Percentiles rank a stretch among this genome's conserved stretches.
These are phyloP conservation scores for Colletotrichum tropicale DNA, from an alignment of 2,329 filamentous ascomycete species.

Conservation along the genomic window DNA sequence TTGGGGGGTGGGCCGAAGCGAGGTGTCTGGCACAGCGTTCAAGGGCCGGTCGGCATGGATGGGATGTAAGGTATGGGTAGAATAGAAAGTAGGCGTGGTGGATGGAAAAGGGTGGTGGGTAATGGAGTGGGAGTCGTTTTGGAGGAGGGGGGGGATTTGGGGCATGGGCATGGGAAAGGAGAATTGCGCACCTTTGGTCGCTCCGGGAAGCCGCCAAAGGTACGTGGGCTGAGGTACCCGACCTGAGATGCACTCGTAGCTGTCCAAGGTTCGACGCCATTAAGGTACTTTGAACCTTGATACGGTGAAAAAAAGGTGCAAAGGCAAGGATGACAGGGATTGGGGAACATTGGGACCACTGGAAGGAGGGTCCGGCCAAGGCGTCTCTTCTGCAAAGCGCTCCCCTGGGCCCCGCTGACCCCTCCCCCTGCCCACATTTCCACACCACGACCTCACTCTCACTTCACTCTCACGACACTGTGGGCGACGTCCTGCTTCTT, in stretches of 20 bases:
- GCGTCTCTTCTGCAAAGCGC: background rate
- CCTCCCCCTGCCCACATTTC: background rate
- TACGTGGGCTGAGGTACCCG: constrained; percentile 17
- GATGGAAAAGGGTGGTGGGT: constrained; percentile 1
- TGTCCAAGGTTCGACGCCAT: constrained; percentile 1
- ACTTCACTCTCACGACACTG: constrained; percentile 3
- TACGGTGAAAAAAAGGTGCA: background rate
- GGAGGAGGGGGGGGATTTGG: background rate
- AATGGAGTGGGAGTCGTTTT: constrained; percentile 8
- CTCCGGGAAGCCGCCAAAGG: constrained; percentile 10
- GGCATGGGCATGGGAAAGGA: constrained; percentile 20
- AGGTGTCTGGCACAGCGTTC: background rate
- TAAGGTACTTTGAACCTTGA: background rate
- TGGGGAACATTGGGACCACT: background rate
- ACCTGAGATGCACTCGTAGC: background rate
- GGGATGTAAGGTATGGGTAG: background rate
- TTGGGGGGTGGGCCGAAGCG: constrained; percentile 10
- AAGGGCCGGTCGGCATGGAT: background rate
- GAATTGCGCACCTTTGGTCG: constrained; percentile 20
- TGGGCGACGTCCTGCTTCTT: background rate
- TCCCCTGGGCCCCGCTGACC: background rate
- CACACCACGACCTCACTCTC: background rate
- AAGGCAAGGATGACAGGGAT: background rate
- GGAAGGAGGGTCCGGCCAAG: constrained; percentile 16
- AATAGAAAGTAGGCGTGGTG: background rate